phyloP scores from a whole-genome alignment of 345 rosid genomes.

The Euphorbia peplus region DNA sequence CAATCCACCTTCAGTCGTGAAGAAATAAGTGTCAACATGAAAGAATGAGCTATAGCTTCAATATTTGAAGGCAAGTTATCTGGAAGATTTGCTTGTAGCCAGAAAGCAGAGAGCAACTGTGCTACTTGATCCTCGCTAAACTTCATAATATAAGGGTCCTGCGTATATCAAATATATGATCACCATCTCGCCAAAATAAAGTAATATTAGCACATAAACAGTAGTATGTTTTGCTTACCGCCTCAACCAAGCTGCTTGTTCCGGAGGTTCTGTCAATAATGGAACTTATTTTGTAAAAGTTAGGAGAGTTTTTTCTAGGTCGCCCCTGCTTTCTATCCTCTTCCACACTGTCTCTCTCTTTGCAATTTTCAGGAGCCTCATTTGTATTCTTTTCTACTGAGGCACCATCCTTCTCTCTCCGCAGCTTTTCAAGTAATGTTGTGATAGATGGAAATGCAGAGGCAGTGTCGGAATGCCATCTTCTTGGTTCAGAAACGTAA shows the following conservation, averaged over 20 bases:
- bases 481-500: conserved; percentile 56
- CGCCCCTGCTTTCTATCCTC: conserved; percentile 52
- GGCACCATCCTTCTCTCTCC: conserved; percentile 65
- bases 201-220: background rate
- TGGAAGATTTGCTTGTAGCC: conserved; percentile 74
- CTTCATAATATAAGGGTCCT: conserved; percentile 73
- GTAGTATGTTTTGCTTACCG: conserved; percentile 29
- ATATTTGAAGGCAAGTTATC: conserved; percentile 79
- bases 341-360: conserved; percentile 37
- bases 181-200: background rate
- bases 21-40: conserved; percentile 61
- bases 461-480: conserved; percentile 58
- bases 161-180: conserved; percentile 19
- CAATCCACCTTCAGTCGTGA: conserved; percentile 59
- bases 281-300: conserved; percentile 63
- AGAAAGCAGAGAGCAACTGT: conserved; percentile 79
- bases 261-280: conserved; percentile 60
- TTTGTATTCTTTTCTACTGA: conserved; percentile 42
- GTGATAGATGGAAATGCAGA: conserved; percentile 73
- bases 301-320: conserved; percentile 51
- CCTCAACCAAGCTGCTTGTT: conserved; percentile 42
- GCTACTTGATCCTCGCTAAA: conserved; percentile 83
- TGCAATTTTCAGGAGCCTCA: conserved; percentile 42
- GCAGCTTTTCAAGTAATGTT: conserved; percentile 79
- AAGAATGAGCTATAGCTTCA: conserved; percentile 93